A percentile compares a stretch with the other conserved stretches of the same genome.
Conservation (phyloP, 2,329 filamentous ascomycete species). For the Pseudogymnoascus sp. region DNA sequence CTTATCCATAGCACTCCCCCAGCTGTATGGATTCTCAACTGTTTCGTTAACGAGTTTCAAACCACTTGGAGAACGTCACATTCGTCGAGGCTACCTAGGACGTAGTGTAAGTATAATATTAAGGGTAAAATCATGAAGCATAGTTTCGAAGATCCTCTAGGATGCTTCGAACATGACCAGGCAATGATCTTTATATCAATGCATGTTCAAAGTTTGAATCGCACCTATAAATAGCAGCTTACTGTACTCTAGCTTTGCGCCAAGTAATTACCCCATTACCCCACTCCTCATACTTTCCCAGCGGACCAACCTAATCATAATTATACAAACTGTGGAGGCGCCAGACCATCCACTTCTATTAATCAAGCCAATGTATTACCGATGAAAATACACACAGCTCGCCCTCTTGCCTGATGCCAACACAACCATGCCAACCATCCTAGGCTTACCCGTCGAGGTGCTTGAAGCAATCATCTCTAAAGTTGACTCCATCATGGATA, state of each 20-base stretch:
- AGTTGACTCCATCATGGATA: background rate
- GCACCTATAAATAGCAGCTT: background rate
- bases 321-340: background rate
- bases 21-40: too few relatives aligned
- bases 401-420: background rate
- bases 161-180: background rate
- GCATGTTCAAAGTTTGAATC: background rate
- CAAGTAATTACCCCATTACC: background rate
- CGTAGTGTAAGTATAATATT: background rate
- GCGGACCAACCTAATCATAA: background rate
- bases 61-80: too few relatives aligned
- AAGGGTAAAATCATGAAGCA: too few relatives aligned
- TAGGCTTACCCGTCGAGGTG: background rate
- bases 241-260: background rate
- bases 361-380: background rate
- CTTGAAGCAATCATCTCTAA: background rate
- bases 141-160: too few relatives aligned
- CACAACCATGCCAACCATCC: background rate
- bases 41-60: too few relatives aligned
- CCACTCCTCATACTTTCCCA: background rate
- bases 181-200: background rate
- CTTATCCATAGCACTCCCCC: too few relatives aligned
- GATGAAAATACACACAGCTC: background rate
- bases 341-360: background rate
- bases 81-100: background rate